A percentile compares a stretch with the other conserved stretches of the same genome.
phyloP scores from a whole-genome alignment of 495 filamentous ascomycete species.

The Monascus purpureus region DNA sequence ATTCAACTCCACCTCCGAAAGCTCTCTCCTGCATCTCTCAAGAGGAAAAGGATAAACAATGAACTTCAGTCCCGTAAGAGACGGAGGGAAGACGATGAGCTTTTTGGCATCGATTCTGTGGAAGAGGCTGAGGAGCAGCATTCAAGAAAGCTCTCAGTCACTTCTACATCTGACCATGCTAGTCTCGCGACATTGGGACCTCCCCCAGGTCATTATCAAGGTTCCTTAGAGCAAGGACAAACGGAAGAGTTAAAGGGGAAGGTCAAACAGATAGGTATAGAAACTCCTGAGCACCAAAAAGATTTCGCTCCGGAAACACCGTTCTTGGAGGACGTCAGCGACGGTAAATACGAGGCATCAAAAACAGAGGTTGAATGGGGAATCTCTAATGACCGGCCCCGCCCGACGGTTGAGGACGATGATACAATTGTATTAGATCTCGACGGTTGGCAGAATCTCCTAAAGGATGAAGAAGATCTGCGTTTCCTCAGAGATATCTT shows the following conservation, averaged over 20 bases:
- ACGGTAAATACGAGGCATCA: slow-evolving; percentile 14
- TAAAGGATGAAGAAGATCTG: slow-evolving; percentile 73
- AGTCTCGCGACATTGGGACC: slow-evolving; percentile 1
- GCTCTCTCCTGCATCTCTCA: slow-evolving; percentile 39
- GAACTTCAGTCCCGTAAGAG: slow-evolving; percentile 51
- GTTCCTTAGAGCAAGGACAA: background rate
- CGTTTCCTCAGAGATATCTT: slow-evolving; percentile 41
- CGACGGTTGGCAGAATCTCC: slow-evolving; percentile 62
- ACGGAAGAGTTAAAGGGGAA: background rate
- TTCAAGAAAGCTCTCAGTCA: background rate
- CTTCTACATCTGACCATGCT: background rate
- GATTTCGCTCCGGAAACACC: slow-evolving; percentile 4
- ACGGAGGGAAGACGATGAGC: slow-evolving; percentile 62
- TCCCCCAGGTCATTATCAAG: background rate
- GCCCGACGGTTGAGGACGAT: slow-evolving; percentile 58
- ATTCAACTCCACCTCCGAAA: slow-evolving; percentile 4
- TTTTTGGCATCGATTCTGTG: slow-evolving; percentile 41
- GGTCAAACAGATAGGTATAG: slow-evolving; percentile 22
- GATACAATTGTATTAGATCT: slow-evolving; percentile 49
- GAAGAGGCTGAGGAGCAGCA: slow-evolving; percentile 4
- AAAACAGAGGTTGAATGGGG: slow-evolving; percentile 42
- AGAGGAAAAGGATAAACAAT: slow-evolving; percentile 53
- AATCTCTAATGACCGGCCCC: slow-evolving; percentile 44
- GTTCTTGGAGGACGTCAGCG: slow-evolving; percentile 11
- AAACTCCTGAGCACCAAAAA: slow-evolving; percentile 3